Base-by-base conservation (phyloP, 202 grass and related monocot species). In the Thinopyrum obtusiflorum region DNA sequence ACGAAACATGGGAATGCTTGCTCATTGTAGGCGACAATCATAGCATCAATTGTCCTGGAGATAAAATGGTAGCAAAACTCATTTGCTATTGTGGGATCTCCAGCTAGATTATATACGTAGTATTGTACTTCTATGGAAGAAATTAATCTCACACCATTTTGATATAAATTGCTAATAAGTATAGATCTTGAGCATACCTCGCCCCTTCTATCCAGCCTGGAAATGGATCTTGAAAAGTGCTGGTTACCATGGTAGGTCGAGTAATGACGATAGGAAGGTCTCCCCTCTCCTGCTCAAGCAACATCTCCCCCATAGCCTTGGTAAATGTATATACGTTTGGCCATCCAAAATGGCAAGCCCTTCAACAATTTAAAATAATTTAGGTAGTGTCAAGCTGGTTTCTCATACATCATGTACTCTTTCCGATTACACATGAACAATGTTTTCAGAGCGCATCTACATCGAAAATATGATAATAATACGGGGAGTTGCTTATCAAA, bases 271-370 rank as follows among this genome's bases (percentile, higher is more conserved):
- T 61, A 31, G 93, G 91, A 53, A 93, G 9, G 20, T 93, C 82
- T 81, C 69, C 87, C 64, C 91, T 86, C 59, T 82, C 6, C 33
- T 85, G 24, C 21, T 80, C 91, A 31, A 95, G 75, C 33, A 95
- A 6, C 93, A 95, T 95, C 76, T 95, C 93, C 11, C 89, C 89
- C 93, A 89, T 88, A 24, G 91, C 93, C 64, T 95, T 93, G 65
- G 91, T 95, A 32, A 91, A 89, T 4, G 83, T 82, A 32, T 95
- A 95, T 11, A 86, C 89, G 12, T 95, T 95, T 71, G 91, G 93
- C 93, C 91, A 95, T 18, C 93, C 91, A 71, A 85, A 95, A 61
- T 89, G 47, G 59, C 46, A 82, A 24, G 93, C 93, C 61, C 93
- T 95, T 77, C 73, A 46, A 51, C 21, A 18, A 40, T 70, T 70